Percentiles rank a stretch among this genome's conserved stretches.
phyloP scores from a whole-genome alignment of 257 asterid genomes.

The Penstemon newberryi region DNA sequence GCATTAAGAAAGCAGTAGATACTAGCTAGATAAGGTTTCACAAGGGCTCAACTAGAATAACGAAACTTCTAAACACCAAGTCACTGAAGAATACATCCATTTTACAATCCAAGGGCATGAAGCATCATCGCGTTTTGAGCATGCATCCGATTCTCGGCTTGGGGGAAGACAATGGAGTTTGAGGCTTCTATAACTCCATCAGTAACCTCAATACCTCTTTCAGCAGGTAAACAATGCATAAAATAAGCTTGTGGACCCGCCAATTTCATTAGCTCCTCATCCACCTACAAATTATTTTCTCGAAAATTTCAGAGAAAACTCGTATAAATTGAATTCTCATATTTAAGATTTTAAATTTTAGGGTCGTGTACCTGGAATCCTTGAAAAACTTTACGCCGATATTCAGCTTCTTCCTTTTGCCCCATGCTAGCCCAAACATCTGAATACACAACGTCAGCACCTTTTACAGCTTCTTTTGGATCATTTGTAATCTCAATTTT shows the following conservation, averaged over 20 bases:
- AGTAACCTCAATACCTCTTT: conserved; percentile 81
- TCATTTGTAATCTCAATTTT: conserved; percentile 80
- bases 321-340: no score
- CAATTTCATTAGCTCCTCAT: conserved; percentile 78
- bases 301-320: background rate
- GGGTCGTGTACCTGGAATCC: conserved; percentile 77
- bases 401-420: conserved; percentile 95
- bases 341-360: no score
- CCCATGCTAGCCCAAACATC: conserved; percentile 99
- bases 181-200: conserved; percentile 81
- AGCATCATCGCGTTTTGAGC: conserved; percentile 96
- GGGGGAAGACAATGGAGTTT: conserved; percentile 81
- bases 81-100: conserved; percentile 15
- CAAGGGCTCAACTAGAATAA: background rate
- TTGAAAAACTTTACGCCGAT: conserved; percentile 78
- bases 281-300: conserved; percentile 50
- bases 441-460: conserved; percentile 92
- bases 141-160: conserved; percentile 94
- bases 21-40: background rate
- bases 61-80: conserved; percentile 1
- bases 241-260: conserved; percentile 81
- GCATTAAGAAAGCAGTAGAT: no score
- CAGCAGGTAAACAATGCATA: conserved; percentile 96
- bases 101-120: conserved; percentile 71
- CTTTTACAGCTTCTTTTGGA: conserved; percentile 86